Conservation (phyloP, 2,329 filamentous ascomycete species). For the Paramyrothecium sp. region DNA sequence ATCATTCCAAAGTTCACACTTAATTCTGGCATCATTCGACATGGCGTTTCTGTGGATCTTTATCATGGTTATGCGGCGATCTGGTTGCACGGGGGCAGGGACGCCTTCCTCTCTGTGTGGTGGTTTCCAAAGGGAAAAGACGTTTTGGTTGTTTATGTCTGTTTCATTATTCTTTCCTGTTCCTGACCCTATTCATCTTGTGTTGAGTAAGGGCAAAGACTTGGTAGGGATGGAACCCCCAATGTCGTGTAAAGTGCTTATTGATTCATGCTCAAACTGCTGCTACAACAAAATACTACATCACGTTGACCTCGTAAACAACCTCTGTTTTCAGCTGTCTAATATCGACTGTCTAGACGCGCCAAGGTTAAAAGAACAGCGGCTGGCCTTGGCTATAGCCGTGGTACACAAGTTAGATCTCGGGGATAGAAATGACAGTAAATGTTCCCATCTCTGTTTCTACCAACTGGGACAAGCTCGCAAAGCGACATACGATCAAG, state of each 20-base stretch:
- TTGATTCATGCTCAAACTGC: conserved; percentile 22
- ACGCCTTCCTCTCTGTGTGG: conserved; percentile 20
- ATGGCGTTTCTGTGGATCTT: conserved; percentile 37
- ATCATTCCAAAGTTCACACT: conserved; percentile 21
- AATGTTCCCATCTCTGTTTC: no score
- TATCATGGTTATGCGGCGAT: conserved; percentile 40
- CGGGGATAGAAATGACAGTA: no score
- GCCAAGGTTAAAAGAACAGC: no score
- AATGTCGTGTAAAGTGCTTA: conserved; percentile 15
- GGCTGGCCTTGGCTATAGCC: no score
- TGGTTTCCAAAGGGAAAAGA: conserved; percentile 30
- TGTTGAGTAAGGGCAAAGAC: conserved; percentile 3
- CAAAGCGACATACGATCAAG: no score
- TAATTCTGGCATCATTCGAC: conserved; percentile 38
- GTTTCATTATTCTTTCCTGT: conserved; percentile 7
- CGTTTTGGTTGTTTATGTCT: conserved; percentile 17
- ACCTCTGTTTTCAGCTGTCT: background rate
- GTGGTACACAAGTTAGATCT: no score
- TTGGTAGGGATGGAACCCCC: conserved; percentile 6
- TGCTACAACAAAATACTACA: conserved; percentile 18
- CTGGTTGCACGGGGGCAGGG: conserved; percentile 22
- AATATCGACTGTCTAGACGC: no score
- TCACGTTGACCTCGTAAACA: conserved; percentile 1
- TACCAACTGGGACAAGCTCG: no score
- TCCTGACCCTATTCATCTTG: conserved; percentile 8